Evolutionary conservation across 2,329 filamentous ascomycete species (phyloP), one percentile per base, ranked within the genome.

Genomic region (Colletotrichum lindemuthianum): DNA sequence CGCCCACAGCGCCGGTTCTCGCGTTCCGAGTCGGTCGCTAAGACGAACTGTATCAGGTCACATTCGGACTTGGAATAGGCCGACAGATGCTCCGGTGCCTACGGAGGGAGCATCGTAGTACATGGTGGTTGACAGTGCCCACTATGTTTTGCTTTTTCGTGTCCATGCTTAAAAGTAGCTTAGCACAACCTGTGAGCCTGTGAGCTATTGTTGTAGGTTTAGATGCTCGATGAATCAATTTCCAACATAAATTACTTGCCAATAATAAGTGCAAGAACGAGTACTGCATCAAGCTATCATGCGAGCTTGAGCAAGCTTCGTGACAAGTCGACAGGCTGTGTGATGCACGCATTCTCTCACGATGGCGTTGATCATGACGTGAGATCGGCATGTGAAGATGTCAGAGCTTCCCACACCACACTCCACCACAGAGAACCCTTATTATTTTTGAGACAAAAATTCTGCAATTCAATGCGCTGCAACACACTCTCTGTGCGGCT

Each of bases 1-100:
- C 68, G 54, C 68, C 53, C 69, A 68, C 34, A 32, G 33, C 50
- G 37, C 12, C 4, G 41, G 11, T 40, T 24, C 24, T 4, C 24
- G 7, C 53, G n/a, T 6, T 13, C 43, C n/a, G 15, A 3, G 7
- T 45, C 10, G 6, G 7, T 45, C 10, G 16, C 43, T 45, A 15
- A 45, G 9, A 11, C 41, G 41, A 6, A 16, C 7, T 10, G 13
- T 16, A n/a, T 6, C 24, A 92, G 90, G 91, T 41, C 91, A 93
- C 75, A 86, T 93, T 68, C 86, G 88, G 66, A 92, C 90, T 37
- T 93, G 90, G 90, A 85, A 88, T 69, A 84, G 91, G 67, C 91
- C 90, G 33, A 65, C 70, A 11, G 71, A 72, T 52, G 66, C 65
- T 6, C 59, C 66, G 11, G 65, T 67, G 45, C 56, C 64, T 34